Evolutionary conservation across 768 basidiomycete species (phyloP), one percentile per base, ranked within the genome.

Genomic region (Russula foetens): DNA sequence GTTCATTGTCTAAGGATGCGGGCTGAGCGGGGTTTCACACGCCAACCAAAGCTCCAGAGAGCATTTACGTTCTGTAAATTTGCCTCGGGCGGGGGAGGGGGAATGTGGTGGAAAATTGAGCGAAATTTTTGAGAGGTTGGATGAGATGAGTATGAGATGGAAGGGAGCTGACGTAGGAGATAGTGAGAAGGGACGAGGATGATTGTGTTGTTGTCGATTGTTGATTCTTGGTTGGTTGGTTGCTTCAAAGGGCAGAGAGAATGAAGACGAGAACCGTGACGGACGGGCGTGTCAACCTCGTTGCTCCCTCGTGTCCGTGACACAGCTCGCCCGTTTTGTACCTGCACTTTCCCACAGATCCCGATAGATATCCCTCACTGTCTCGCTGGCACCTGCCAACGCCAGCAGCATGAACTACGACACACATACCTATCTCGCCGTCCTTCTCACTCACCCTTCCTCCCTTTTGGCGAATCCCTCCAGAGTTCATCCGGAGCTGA

Each of bases 1-100:
- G 43, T 63, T 66, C 62, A 66, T 65, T 54, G 60, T 62, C 60
- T 62, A 58, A 52, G 38, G 50, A 47, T 46, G 60, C 51, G 60
- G 29, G 44, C 56, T 53, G 43, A 58, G 56, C 60, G 60, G 60
- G 50, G 60, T 57, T n/a, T 52, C 60, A 52, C 53, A 51, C 49
- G 55, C n/a, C 50, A 57, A 57, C 60, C 49, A 47, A 53, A 21
- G 55, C 35, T 28, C 43, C 55, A 52, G 26, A 56, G 58, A 39
- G 12, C 60, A 57, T 62, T 39, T 26, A 62, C 49, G 50, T 51
- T 52, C 39, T 47, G 60, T 29, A 60, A 50, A 50, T 44, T 39
- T 15, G 14, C 48, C 31, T 50, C 31, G 23, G 47, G 59, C n/a
- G 3, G 15, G 39, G 47, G 29, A 19, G 9, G 29, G 21, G 48